Evolutionary conservation across 352 stramenopile species (phyloP).

Genomic region (Pilasporangium apinafurcum): DNA sequence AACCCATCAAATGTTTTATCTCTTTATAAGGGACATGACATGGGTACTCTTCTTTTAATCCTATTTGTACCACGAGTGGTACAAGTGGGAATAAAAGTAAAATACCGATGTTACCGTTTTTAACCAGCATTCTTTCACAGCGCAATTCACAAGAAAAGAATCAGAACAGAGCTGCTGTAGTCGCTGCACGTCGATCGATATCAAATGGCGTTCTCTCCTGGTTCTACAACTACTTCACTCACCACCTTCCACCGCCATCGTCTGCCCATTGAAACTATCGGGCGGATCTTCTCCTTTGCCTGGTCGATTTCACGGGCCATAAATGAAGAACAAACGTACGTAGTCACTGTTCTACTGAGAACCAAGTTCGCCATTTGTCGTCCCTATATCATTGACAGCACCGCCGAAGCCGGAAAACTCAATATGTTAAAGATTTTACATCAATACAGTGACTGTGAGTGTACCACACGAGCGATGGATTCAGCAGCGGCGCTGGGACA

Average conservation of each 20-base stretch:
- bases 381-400: conserved; percentile 24
- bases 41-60: no score
- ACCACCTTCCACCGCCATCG: conserved; percentile 7
- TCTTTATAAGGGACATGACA: no score
- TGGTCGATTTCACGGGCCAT: conserved; percentile 35
- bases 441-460: conserved; percentile 13
- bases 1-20: no score
- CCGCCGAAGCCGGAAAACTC: conserved; percentile 19
- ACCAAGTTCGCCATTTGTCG: conserved; percentile 18
- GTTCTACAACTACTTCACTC: no score
- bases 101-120: no score
- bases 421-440: conserved; percentile 40
- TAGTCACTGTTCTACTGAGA: conserved; percentile 26
- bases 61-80: no score
- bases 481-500: conserved; percentile 22
- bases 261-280: conserved; percentile 43
- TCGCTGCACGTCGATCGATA: no score
- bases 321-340: conserved; percentile 12
- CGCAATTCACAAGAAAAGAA: no score
- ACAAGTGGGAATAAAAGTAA: no score
- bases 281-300: conserved; percentile 29
- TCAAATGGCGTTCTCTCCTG: no score
- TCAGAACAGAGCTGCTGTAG: no score
- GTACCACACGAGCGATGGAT: conserved; percentile 39
- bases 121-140: no score